Evolutionary conservation across 2,329 filamentous ascomycete species (phyloP), one percentile per base, ranked within the genome.

Genomic region (Ceratocystis papillata): DNA sequence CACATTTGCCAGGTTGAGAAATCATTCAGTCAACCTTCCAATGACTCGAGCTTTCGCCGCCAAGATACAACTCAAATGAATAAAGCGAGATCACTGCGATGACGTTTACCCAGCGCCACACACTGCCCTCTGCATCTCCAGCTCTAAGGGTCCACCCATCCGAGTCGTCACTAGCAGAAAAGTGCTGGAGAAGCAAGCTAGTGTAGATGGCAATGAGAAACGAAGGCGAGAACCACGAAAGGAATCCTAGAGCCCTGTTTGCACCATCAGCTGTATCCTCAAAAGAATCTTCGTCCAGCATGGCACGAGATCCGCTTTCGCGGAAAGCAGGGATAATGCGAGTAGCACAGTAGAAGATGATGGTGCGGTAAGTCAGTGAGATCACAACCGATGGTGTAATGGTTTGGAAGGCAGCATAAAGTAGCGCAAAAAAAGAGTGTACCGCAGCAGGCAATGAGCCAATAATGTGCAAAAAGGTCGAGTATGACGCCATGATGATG

Each of bases 401-500:
- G 53, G 93, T 96, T 76, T 94, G 90, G 73, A 97, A 89, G 25
- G 94, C 94, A 10, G 93, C 92, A 67, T 92, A 86, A 70, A 96
- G 84, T 72, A 97, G 90, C 69, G 87, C 89, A 72, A 96, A 87
- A 0, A 87, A 88, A 0, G 90, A 92, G 75, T 89, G 88, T 3
- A 95, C 85, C 33, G 89, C 91, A 2, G 83, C 87, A 2, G 90
- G 93, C n/a, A 96, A 80, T 3, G 87, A 87, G 66, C 89, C 88
- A 46, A 97, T 79, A 60, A 92, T 83, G 71, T 95, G 89, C 60
- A 96, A 80, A 55, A 97, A 79, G 0, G 93, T 96, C 30, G 91
- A 93, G 76, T 96, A 97, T 5, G 92, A 96, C 4, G 93, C 94
- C 93, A 97, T 97, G 75, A 99, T 93, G 70, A 97, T 91, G 0